Evolutionary conservation across 2,329 filamentous ascomycete species (phyloP), one percentile per base, ranked within the genome.

Genomic region (Ramularia endophylla): DNA sequence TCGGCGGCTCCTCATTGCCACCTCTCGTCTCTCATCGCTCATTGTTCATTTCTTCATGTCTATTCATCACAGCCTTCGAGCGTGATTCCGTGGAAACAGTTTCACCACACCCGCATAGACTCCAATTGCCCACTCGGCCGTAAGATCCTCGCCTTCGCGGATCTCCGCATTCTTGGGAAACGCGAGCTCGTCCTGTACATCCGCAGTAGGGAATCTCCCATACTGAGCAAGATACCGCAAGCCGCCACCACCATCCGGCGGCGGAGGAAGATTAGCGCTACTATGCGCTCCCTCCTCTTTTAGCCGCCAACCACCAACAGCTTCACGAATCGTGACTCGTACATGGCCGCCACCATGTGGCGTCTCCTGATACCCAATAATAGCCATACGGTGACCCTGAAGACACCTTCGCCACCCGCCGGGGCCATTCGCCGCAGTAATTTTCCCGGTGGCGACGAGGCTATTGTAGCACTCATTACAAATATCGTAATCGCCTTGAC

Each of bases 81-180:
- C 85, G 71, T 90, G 90, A 6, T 78, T 76, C 5, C 81, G 81
- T 4, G 89, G 89, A 59, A 95, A 94, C 50, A 95, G 56, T 0
- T 87, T 89, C 53, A 78, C 81, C 17, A 67, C 69, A 0, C 87
- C 88, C 66, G 87, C 88, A 69, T 94, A 95, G 19, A 80, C 80
- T 0, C 90, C 90, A 67, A 83, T 84, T 57, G 77, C 88, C 89
- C 89, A 97, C 61, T 95, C 88, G 13, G 83, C 85, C 61, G 95
- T 95, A 35, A 94, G 79, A 62, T 92, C 85, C 60, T 90, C 83
- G 27, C 84, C 79, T 67, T 97, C 90, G 5, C 75, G 74, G 11
- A 97, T 77, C 63, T 92, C 85, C 0, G 89, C 88, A 8, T 85
- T 81, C 37, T 80, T 81, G 0, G 90, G 90, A 54, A 97, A 95